Conservation (phyloP, 164 flowering plant genomes). For the Magnolia changhungtana region DNA sequence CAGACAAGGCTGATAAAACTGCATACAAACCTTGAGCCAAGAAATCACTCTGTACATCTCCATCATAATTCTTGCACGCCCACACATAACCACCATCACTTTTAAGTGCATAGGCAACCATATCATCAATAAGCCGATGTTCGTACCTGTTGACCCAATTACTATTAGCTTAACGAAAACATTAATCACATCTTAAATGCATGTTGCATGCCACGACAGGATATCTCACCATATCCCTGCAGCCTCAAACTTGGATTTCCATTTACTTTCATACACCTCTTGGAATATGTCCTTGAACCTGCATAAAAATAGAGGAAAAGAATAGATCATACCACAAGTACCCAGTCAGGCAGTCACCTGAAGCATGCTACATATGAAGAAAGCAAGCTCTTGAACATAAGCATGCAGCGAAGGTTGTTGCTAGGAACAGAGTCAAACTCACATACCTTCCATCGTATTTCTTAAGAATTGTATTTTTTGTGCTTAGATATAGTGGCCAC, state of each 20-base stretch:
- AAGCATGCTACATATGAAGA: background rate
- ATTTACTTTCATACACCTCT: conserved; percentile 68
- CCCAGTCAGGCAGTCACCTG: background rate
- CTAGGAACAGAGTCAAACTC: background rate
- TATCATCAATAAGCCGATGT: conserved; percentile 95
- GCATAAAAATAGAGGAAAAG: conserved; percentile 6
- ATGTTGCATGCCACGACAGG: background rate
- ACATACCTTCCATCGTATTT: conserved; percentile 96
- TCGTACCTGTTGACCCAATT: conserved; percentile 63
- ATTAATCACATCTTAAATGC: background rate
- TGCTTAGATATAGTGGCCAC: conserved; percentile 99
- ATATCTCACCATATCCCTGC: conserved; percentile 75
- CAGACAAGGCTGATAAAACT: background rate
- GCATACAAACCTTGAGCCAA: conserved; percentile 78
- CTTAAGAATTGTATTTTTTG: conserved; percentile 95
- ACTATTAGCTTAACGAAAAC: background rate
- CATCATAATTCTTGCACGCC: conserved; percentile 99
- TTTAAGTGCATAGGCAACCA: conserved; percentile 97
- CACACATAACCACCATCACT: conserved; percentile 97
- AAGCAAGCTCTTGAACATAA: background rate
- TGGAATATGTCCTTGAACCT: conserved; percentile 87
- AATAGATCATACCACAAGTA: background rate
- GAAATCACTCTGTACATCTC: conserved; percentile 99
- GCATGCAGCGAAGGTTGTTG: background rate
- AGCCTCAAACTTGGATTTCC: conserved; percentile 79